Evolutionary conservation across 805 yeast genomes (phyloP).

Genomic region (Saturnispora bothae): DNA sequence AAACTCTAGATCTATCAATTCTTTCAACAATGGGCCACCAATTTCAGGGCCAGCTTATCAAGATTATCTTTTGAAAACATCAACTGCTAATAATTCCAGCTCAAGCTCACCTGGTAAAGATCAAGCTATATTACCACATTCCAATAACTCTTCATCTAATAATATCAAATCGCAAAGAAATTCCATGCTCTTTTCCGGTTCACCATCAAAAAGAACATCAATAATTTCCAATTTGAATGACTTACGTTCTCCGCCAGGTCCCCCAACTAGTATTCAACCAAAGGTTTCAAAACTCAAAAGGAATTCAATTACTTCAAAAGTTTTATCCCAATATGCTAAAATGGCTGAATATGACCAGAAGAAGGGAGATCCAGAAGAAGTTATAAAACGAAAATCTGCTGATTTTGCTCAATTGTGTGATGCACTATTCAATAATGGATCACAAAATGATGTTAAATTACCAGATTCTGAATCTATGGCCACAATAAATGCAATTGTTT

Average conservation of each 20-base stretch:
- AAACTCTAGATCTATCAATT: constrained; percentile 12
- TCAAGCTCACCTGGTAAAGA: constrained; percentile 2
- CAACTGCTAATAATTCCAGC: constrained; percentile 7
- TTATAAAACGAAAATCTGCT: constrained; percentile 65
- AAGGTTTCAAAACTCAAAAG: constrained; percentile 34
- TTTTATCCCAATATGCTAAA: constrained; percentile 65
- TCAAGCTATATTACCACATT: constrained; percentile 2
- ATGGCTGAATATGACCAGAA: constrained; percentile 42
- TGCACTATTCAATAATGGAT: constrained; percentile 64
- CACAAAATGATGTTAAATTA: constrained; percentile 17
- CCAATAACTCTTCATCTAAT: neutral
- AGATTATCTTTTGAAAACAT: constrained; percentile 14
- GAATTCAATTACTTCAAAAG: constrained; percentile 61
- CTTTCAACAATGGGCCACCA: constrained; percentile 13
- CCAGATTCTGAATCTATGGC: constrained; percentile 38
- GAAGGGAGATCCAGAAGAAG: constrained; percentile 54
- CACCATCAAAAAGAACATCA: constrained; percentile 16
- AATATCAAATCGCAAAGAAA: constrained; percentile 6
- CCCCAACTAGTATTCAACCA: constrained; percentile 1
- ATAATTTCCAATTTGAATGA: constrained; percentile 13
- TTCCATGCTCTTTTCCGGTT: constrained; percentile 10
- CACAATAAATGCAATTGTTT: constrained; percentile 36
- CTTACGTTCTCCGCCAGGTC: constrained; percentile 1
- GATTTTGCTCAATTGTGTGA: constrained; percentile 73
- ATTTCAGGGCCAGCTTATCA: constrained; percentile 14